Conservation (phyloP, 495 filamentous ascomycete species). For the Neurospora pannonica region DNA sequence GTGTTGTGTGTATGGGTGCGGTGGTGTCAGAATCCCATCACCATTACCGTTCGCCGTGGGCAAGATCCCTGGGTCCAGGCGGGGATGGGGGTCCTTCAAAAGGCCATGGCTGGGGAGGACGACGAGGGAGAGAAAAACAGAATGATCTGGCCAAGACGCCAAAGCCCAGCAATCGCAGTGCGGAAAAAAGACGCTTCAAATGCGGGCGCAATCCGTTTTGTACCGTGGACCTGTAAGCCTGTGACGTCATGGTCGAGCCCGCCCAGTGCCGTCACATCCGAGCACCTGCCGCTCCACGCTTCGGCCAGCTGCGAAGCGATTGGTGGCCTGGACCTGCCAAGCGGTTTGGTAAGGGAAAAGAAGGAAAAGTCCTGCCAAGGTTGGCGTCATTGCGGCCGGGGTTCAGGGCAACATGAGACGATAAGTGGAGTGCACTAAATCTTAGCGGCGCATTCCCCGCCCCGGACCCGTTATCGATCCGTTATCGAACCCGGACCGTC, state of each 20-base stretch:
- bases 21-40: not conserved
- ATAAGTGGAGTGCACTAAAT: not conserved
- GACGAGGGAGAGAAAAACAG: not conserved
- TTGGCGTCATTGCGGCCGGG: not conserved
- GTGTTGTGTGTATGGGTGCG: not conserved
- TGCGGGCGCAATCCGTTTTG: not conserved
- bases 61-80: not conserved
- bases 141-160: not conserved
- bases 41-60: not conserved
- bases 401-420: not conserved
- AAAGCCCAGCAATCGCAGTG: not conserved
- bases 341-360: not conserved
- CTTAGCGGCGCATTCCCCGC: not conserved
- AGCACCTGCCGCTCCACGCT: not conserved
- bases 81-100: not conserved
- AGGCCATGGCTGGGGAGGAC: not conserved
- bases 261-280: not conserved
- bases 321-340: not conserved
- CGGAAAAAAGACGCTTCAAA: not conserved
- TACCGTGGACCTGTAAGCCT: not conserved
- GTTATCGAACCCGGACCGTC: not conserved
- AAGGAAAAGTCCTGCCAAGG: not conserved
- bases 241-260: not conserved
- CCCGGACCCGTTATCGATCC: not conserved
- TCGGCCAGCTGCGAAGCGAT: not conserved